These are phyloP conservation scores for Plasmodium sp. DNA, from an alignment of 169 alveolate genomes.

Conservation along the genomic window DNA sequence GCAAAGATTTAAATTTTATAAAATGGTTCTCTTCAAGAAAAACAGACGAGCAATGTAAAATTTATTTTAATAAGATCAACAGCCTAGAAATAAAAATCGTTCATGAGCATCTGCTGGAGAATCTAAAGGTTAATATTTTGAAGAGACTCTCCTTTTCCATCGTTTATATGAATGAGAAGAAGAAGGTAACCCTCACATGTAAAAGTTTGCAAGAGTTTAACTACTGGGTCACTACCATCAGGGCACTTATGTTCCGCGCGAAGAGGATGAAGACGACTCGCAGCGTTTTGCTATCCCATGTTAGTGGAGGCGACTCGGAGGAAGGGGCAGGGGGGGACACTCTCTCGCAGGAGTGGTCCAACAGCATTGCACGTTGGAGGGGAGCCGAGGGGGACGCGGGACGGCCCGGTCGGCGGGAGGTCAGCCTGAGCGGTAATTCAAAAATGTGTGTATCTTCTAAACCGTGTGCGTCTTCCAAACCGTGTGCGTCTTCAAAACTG, in stretches of 20 bases:
- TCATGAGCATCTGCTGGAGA: constrained; percentile 11
- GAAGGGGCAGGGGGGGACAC: not conserved
- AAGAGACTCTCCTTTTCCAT: constrained; percentile 42
- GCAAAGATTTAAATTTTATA: constrained; percentile 18
- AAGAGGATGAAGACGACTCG: constrained; percentile 12
- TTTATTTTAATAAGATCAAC: constrained; percentile 11
- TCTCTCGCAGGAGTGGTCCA: not conserved
- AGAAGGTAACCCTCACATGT: constrained; percentile 51
- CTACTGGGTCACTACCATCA: constrained; percentile 30
- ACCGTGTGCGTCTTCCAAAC: not conserved
- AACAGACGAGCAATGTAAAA: constrained; percentile 46
- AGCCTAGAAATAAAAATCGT: constrained; percentile 27
- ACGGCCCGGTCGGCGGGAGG: not conserved
- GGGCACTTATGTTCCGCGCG: constrained; percentile 41
- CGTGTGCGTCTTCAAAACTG: no score
- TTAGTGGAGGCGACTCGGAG: not conserved
- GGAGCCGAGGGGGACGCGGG: not conserved
- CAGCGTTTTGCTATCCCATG: constrained; percentile 12
- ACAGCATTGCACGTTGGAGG: not conserved
- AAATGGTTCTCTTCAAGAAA: constrained; percentile 60
- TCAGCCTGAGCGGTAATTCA: not conserved
- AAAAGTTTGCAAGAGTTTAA: constrained; percentile 40
- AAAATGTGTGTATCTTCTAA: not conserved
- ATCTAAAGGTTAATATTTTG: constrained; percentile 8
- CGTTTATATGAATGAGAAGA: constrained; percentile 31